These are phyloP conservation scores for Ogataea saltuana DNA, from an alignment of 805 yeast genomes.

Conservation along the genomic window DNA sequence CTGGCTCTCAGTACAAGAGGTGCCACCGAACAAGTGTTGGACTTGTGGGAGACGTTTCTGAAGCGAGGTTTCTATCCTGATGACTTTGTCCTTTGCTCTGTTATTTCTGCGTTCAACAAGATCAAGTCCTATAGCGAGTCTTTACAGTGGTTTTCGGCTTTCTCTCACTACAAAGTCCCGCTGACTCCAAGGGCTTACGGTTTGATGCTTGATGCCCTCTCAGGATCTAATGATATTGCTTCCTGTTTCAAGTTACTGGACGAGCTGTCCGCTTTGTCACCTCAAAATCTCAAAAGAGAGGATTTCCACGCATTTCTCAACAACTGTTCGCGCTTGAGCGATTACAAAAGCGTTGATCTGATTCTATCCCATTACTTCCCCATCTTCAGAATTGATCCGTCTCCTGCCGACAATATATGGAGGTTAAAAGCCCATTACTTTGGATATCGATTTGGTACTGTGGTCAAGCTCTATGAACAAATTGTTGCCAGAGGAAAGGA, in stretches of 20 bases:
- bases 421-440: constrained; percentile 27
- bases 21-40: constrained; percentile 40
- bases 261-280: constrained; percentile 22
- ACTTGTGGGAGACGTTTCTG: constrained; percentile 45
- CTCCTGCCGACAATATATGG: constrained; percentile 25
- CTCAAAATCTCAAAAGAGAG: constrained; percentile 11
- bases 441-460: constrained; percentile 26
- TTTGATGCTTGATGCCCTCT: constrained; percentile 37
- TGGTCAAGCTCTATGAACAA: constrained; percentile 20
- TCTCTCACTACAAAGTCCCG: constrained; percentile 33
- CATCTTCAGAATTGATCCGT: constrained; percentile 21
- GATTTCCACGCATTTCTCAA: constrained; percentile 25
- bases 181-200: constrained; percentile 35
- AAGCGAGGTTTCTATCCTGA: constrained; percentile 50
- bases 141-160: constrained; percentile 37
- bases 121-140: constrained; percentile 40
- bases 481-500: constrained; percentile 10
- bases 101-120: constrained; percentile 44
- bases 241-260: constrained; percentile 37
- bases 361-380: constrained; percentile 28
- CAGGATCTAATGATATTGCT: constrained; percentile 39
- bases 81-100: constrained; percentile 42
- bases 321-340: constrained; percentile 25
- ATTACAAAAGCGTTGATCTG: constrained; percentile 27
- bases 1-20: constrained; percentile 58